Base-by-base conservation (phyloP, 306 rosid genomes). In the Glycine latifolia region DNA sequence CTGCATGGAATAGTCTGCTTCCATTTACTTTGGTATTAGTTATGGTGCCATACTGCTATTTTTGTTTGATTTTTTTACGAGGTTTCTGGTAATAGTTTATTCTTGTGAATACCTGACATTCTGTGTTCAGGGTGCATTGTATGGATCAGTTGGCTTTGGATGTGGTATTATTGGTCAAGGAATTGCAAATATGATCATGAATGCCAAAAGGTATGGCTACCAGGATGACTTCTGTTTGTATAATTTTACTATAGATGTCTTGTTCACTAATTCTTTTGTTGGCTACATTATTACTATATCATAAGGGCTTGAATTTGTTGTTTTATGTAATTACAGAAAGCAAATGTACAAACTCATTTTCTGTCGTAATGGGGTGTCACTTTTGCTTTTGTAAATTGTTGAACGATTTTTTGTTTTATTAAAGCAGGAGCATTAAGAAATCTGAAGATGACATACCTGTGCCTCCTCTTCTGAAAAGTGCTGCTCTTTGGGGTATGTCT, bases 161-260 rank as follows among this genome's bases (percentile, higher is more conserved):
- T 95, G 99, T 86, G 99, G 99, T 65, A 87, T 95, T 47, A 49
- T 95, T 71, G 99, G 99, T 80, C 99, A 95, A 87, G 99, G 99
- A 82, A 89, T 95, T 76, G 98, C 97, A 80, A 95, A 95, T 85
- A 84, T 87, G 88, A 87, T 95, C 77, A 95, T 95, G 99, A 95
- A 87, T 75, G 94, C 91, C 43, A 95, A 95, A 86, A 87, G 98
- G 98, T 93, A 58, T 49, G 65, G 59, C 75, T 85, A 26, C 78
- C 44, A 4, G 33, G 66, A 59, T 61, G 67, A 20, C n/a, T 70
- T 53, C 58, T 82, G 10, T 15, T 26, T 68, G 37, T n/a, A 26
- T 81, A 12, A n/a, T 63, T 76, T 41, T 54, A 54, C 43, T n/a
- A 41, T 46, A 15, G 14, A 68, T 76, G 65, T 66, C 56, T 65